These are phyloP conservation scores for Yamadazyma philogaea DNA, from an alignment of 805 yeast genomes.

Conservation along the genomic window DNA sequence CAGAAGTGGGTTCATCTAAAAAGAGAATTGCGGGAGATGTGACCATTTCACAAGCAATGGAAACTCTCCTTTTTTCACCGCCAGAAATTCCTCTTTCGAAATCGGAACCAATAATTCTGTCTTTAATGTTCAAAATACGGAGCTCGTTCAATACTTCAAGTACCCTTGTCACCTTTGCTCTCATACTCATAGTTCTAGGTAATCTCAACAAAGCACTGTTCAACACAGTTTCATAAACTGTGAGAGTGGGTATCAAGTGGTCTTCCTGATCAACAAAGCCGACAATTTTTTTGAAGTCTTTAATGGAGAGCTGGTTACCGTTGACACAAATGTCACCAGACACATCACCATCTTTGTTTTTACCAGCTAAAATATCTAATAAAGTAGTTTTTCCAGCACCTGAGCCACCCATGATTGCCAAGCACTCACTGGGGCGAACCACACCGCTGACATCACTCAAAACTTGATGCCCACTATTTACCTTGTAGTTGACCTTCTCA, in stretches of 20 bases:
- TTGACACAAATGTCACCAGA: slow-evolving; percentile 72
- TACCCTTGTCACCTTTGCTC: slow-evolving; percentile 74
- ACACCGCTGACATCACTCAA: slow-evolving; percentile 67
- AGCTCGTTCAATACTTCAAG: slow-evolving; percentile 81
- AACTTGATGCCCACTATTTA: slow-evolving; percentile 47
- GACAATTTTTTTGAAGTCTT: slow-evolving; percentile 60
- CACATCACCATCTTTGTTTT: slow-evolving; percentile 71
- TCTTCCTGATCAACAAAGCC: slow-evolving; percentile 98
- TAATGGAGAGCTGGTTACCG: slow-evolving; percentile 50
- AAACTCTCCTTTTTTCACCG: slow-evolving; percentile 73
- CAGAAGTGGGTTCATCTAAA: slow-evolving; percentile 91
- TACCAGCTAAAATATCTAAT: slow-evolving; percentile 86
- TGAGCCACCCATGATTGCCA: slow-evolving; percentile 98
- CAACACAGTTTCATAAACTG: slow-evolving; percentile 93
- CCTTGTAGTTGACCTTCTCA: slow-evolving; percentile 62
- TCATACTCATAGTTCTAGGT: slow-evolving; percentile 74
- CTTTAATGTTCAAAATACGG: slow-evolving; percentile 78
- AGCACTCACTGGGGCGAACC: slow-evolving; percentile 81
- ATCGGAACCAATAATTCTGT: slow-evolving; percentile 83
- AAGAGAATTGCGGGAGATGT: slow-evolving; percentile 71
- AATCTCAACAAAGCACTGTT: slow-evolving; percentile 86
- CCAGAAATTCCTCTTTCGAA: slow-evolving; percentile 78
- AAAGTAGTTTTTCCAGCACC: slow-evolving; percentile 98
- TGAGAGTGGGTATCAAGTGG: slow-evolving; percentile 81
- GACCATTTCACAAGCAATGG: slow-evolving; percentile 76